Conservation (phyloP, 352 stramenopile species). For the Globisporangium middletonii region DNA sequence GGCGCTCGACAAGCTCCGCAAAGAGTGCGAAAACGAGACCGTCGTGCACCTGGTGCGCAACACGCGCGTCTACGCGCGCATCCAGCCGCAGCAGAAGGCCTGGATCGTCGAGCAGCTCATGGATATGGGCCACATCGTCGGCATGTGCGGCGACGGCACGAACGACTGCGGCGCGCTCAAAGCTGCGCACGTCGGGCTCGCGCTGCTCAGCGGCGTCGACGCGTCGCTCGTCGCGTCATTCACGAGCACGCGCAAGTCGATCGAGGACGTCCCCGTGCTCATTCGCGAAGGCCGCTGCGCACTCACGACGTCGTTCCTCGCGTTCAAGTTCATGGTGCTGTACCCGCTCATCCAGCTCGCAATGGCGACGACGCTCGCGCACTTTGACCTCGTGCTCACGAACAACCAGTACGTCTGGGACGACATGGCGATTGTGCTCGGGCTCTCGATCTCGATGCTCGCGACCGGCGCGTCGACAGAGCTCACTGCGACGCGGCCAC, state of each 20-base stretch:
- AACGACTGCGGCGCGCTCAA: constrained; percentile 92
- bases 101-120: constrained; percentile 60
- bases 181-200: constrained; percentile 82
- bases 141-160: constrained; percentile 67
- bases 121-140: constrained; percentile 30
- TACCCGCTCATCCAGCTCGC: constrained; percentile 55
- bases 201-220: constrained; percentile 71
- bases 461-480: constrained; percentile 24
- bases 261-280: constrained; percentile 67
- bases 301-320: constrained; percentile 45
- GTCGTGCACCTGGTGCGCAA: constrained; percentile 30
- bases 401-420: constrained; percentile 61
- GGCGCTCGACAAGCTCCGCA: constrained; percentile 32
- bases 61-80: constrained; percentile 51
- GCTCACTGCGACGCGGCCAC: constrained; percentile 26
- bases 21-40: constrained; percentile 26
- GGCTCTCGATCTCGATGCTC: constrained; percentile 43
- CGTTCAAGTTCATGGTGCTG: constrained; percentile 60
- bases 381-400: constrained; percentile 27
- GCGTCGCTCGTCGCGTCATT: constrained; percentile 85
- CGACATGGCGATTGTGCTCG: constrained; percentile 40
- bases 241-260: constrained; percentile 75
- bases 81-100: constrained; percentile 45
- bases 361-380: constrained; percentile 27
- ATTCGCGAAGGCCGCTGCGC: constrained; percentile 80